Base-by-base conservation (phyloP, 1,139 yeast genomes). In the Eremothecium gossypii region DNA sequence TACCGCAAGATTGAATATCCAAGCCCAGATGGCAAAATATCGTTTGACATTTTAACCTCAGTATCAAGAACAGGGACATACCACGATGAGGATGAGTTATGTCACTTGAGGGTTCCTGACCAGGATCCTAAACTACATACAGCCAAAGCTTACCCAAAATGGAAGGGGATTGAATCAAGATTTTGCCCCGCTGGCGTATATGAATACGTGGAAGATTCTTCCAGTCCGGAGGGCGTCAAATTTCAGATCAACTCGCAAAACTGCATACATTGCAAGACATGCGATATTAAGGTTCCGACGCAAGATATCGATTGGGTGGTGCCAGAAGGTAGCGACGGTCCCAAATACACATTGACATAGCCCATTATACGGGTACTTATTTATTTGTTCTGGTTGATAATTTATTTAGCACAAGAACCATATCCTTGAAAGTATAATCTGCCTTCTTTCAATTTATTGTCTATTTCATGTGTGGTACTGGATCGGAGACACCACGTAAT, bases 161-260 rank as follows among this genome's bases (percentile, higher is more conserved):
- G 67, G 66, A 69, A 83, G 63, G 98, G 98, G 11, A 71, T 91
- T 13, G 98, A 91, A 64, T 80, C 78, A 57, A 71, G 94, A 47
- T 91, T 91, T 68, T 91, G 98, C 60, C 98, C 98, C 7, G 98
- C 98, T 17, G 98, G 98, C 23, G 98, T 91, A 9, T 91, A 91
- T 61, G 98, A 91, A 64, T 91, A 86, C 57, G 71, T 86, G 23
- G 82, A 82, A 47, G 93, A 83, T 57, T 78, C 74, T 41, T 59
- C 59, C 10, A 73, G 76, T 42, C 63, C 67, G 8, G 52, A 69
- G 33, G 93, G 93, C 3, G 94, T 86, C 27, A 74, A 77, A 55
- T 89, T 91, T 67, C 93, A 86, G 62, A 89, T 91, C 63, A 91
- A 91, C 65, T 76, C 95, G 17, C 98, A 91, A 64, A 91, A 91